Conservation (phyloP, 495 filamentous ascomycete genomes). For the Xylaria venustula region DNA sequence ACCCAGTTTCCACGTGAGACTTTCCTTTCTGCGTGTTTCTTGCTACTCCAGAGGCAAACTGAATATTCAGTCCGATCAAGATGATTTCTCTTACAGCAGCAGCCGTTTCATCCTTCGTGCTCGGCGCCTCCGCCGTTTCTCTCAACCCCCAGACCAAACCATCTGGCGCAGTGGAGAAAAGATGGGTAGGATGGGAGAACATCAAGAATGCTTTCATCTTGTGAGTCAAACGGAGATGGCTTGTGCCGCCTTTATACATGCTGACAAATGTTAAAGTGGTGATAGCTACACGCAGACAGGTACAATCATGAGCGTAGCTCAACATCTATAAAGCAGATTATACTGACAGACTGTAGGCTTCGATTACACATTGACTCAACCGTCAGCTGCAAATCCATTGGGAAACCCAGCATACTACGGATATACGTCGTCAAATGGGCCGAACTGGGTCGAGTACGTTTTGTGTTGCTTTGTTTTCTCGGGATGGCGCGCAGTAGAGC, state of each 20-base stretch:
- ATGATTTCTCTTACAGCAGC: not conserved
- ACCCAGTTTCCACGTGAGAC: not conserved
- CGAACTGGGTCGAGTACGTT: slow-evolving; percentile 59
- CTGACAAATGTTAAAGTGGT: slow-evolving; percentile 36
- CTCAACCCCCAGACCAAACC: not conserved
- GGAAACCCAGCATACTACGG: slow-evolving; percentile 71
- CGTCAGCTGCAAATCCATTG: slow-evolving; percentile 64
- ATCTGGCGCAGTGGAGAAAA: slow-evolving; percentile 19
- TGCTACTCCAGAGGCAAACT: not conserved
- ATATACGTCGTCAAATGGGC: slow-evolving; percentile 56
- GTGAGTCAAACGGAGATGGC: slow-evolving; percentile 27
- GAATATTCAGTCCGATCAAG: not conserved
- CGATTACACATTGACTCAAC: slow-evolving; percentile 58
- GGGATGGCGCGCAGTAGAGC: too few relatives aligned
- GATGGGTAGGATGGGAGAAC: slow-evolving; percentile 47
- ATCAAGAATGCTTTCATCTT: slow-evolving; percentile 54
- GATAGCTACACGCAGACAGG: slow-evolving; percentile 50
- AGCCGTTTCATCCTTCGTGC: slow-evolving; percentile 11
- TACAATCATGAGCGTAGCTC: not conserved
- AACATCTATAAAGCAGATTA: slow-evolving; percentile 32
- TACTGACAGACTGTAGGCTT: slow-evolving; percentile 64
- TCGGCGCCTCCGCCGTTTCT: slow-evolving; percentile 15
- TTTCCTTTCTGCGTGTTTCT: not conserved
- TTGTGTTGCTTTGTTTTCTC: not conserved
- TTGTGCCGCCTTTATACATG: slow-evolving; percentile 6